Evolutionary conservation across 768 basidiomycete genomes (phyloP), one percentile per base, ranked within the genome.

Genomic region (Panaeolus cyanescens): DNA sequence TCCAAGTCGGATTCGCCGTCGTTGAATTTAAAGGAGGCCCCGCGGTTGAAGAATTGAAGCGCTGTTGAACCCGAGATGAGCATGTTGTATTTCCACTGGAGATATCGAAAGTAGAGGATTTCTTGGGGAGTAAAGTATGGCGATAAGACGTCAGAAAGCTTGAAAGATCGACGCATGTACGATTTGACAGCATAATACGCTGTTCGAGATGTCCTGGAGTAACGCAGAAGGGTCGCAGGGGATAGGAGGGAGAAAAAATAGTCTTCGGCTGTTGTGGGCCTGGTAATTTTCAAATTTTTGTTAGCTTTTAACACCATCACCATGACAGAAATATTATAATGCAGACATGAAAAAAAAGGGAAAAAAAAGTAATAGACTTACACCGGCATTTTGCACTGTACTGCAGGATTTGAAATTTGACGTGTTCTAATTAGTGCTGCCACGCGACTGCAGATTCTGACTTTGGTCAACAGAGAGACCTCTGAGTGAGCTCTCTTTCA

Each of bases 1-100:
- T 68, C 67, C 13, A 68, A 56, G 28, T 68, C 65, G 1, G 67
- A 65, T 0, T 66, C 58, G 2, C 59, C 59, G 13, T 62, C 64
- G 13, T 8, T 25, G 20, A 22, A 42, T 25, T 42, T 6, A 42
- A 42, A 5, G 40, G 40, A 9, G 22, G n/a, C n/a, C 3, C 40
- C 54, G n/a, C 62, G 62, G 32, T 66, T 58, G 22, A 66, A 60
- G 53, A 66, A 62, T 7, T 62, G 62, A 20, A 66, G 36, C 5
- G 62, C 62, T 0, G 60, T 60, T 0, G 65, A 66, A 10, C 65
- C 65, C 12, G 65, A 66, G 17, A 66, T 60, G 32, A 66, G 58
- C 56, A 60, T 60, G 7, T 55, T 53, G 1, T 45, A 54, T 36
- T 25, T 31, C 12, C 55, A 56, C n/a, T 66, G 65, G 6, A 64